These are phyloP conservation scores for Hyaloscypha variabilis DNA, from an alignment of 495 filamentous ascomycete genomes.

Conservation along the genomic window DNA sequence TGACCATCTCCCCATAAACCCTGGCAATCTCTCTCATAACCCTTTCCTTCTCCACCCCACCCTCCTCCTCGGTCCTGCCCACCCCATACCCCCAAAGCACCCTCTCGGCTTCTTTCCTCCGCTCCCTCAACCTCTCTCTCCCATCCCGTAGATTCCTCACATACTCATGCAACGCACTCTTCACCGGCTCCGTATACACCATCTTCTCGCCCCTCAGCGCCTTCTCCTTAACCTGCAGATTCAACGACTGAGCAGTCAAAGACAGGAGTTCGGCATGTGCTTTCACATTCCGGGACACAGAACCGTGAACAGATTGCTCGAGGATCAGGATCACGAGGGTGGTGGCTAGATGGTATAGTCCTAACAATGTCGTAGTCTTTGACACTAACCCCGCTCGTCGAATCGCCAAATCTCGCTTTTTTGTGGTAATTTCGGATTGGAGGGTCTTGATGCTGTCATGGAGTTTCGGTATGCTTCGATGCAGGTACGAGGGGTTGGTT, in stretches of 20 bases:
- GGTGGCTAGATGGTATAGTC: slow-evolving; percentile 31
- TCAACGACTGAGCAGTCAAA: slow-evolving; percentile 56
- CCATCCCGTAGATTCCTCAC: slow-evolving; percentile 54
- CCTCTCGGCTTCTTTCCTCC: slow-evolving; percentile 42
- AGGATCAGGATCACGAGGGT: slow-evolving; percentile 36
- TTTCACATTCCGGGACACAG: slow-evolving; percentile 54
- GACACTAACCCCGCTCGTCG: slow-evolving; percentile 39
- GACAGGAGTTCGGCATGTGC: slow-evolving; percentile 61
- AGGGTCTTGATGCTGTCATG: slow-evolving; percentile 34
- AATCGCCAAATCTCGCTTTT: slow-evolving; percentile 34
- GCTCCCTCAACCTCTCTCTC: slow-evolving; percentile 49
- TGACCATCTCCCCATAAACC: slow-evolving; percentile 57
- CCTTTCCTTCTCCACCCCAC: slow-evolving; percentile 33
- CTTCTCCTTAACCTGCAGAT: slow-evolving; percentile 54
- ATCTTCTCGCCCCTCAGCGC: slow-evolving; percentile 37
- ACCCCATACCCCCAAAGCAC: slow-evolving; percentile 60
- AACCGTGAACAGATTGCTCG: slow-evolving; percentile 67
- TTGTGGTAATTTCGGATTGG: slow-evolving; percentile 19
- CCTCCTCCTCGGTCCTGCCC: slow-evolving; percentile 38
- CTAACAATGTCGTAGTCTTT: slow-evolving; percentile 36
- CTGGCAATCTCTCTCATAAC: slow-evolving; percentile 61
- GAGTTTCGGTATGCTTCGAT: slow-evolving; percentile 48
- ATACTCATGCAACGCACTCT: slow-evolving; percentile 59
- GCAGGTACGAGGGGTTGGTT: slow-evolving; percentile 56
- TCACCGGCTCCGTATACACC: slow-evolving; percentile 61